phyloP scores from a whole-genome alignment of 192 early-diverging fungal species.

The Entomortierella lignicola region DNA sequence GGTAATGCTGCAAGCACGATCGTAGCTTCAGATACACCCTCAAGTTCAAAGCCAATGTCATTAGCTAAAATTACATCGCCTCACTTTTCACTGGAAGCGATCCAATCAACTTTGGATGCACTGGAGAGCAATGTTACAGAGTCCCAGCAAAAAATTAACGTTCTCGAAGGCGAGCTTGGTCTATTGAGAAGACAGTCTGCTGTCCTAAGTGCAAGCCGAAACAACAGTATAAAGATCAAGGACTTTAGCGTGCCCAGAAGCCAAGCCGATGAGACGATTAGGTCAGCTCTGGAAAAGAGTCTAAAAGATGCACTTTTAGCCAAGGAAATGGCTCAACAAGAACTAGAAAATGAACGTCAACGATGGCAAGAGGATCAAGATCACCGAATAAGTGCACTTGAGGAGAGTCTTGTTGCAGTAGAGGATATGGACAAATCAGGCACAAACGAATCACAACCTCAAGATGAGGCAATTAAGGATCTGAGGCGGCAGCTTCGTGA shows the following conservation, averaged over 20 bases:
- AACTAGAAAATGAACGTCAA: constrained; percentile 50
- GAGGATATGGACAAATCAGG: constrained; percentile 20
- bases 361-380: constrained; percentile 43
- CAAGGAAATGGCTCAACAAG: constrained; percentile 43
- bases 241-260: neutral
- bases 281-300: constrained; percentile 41
- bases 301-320: constrained; percentile 53
- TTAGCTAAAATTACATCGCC: neutral
- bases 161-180: constrained; percentile 43
- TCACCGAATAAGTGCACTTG: constrained; percentile 34
- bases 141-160: constrained; percentile 37
- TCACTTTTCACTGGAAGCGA: constrained; percentile 21
- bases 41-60: neutral
- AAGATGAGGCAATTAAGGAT: constrained; percentile 2
- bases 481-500: constrained; percentile 37
- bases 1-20: neutral
- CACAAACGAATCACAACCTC: neutral
- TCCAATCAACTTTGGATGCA: constrained; percentile 34
- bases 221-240: constrained; percentile 44
- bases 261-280: constrained; percentile 33
- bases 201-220: constrained; percentile 33
- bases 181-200: constrained; percentile 30
- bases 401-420: constrained; percentile 43
- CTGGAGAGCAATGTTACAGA: constrained; percentile 40
- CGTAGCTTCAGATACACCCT: neutral